Percentiles rank a stretch among this genome's conserved stretches.
These are phyloP conservation scores for Teratosphaeria zuluensis DNA, from an alignment of 2,329 filamentous ascomycete genomes.

Conservation along the genomic window DNA sequence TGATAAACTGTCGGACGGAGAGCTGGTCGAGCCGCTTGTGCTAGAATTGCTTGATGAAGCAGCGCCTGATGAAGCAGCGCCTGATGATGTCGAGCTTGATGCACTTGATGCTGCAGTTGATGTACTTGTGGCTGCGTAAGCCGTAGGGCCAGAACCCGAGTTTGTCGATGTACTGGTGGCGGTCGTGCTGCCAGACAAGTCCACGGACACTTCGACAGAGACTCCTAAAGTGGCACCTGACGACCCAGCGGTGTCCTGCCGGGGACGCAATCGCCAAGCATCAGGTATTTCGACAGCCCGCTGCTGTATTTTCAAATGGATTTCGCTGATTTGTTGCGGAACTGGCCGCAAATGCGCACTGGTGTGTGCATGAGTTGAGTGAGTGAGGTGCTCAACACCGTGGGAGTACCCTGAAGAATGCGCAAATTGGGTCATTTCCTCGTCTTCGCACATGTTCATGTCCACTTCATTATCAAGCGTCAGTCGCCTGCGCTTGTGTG, in stretches of 20 bases:
- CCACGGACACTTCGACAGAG: slow-evolving; percentile 5
- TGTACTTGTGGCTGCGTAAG: slow-evolving; percentile 4
- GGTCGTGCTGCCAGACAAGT: slow-evolving; percentile 8
- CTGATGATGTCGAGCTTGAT: not conserved
- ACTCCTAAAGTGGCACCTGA: slow-evolving; percentile 4
- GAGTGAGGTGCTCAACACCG: slow-evolving; percentile 8
- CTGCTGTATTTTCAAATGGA: slow-evolving; percentile 12
- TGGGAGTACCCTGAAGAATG: slow-evolving; percentile 6
- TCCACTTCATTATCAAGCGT: slow-evolving; percentile 10
- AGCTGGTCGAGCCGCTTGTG: not conserved
- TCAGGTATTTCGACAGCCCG: slow-evolving; percentile 5
- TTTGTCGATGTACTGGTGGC: slow-evolving; percentile 3
- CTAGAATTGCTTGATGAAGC: not conserved
- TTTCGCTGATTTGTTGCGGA: slow-evolving; percentile 13
- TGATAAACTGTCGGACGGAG: not conserved
- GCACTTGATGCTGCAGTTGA: not conserved
- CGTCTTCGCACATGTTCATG: slow-evolving; percentile 10
- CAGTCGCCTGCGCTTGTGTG: slow-evolving; percentile 15
- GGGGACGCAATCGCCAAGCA: slow-evolving; percentile 7
- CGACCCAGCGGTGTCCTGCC: slow-evolving; percentile 12
- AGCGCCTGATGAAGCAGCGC: not conserved
- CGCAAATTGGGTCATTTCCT: not conserved
- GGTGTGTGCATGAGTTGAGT: not conserved
- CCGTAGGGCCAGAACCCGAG: not conserved
- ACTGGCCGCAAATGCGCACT: slow-evolving; percentile 3